phyloP scores from a whole-genome alignment of 345 rosid species.

The Hibiscus tridactylites region DNA sequence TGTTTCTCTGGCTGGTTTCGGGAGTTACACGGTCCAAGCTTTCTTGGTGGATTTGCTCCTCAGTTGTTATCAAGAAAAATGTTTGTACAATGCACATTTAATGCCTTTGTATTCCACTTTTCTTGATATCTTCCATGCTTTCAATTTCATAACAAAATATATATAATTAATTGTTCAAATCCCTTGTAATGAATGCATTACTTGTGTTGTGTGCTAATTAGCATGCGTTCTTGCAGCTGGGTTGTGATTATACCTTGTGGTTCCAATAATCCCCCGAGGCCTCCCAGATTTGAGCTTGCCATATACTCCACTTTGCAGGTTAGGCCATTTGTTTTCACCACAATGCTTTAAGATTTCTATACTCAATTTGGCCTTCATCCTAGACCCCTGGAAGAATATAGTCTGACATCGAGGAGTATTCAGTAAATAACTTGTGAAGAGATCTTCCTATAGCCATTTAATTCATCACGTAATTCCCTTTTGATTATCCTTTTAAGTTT shows the following conservation, averaged over 20 bases:
- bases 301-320: slow-evolving; percentile 40
- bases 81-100: slow-evolving; percentile 19
- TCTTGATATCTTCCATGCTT: background rate
- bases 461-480: background rate
- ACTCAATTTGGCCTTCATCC: background rate
- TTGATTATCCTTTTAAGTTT: background rate
- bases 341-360: background rate
- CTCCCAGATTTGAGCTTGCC: slow-evolving; percentile 41
- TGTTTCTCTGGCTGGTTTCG: slow-evolving; percentile 45
- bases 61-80: slow-evolving; percentile 37
- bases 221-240: slow-evolving; percentile 34
- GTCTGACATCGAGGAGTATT: background rate
- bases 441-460: background rate
- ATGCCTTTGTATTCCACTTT: background rate
- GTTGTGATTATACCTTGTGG: slow-evolving; percentile 40
- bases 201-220: slow-evolving; percentile 6
- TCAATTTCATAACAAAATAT: background rate
- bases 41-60: slow-evolving; percentile 40
- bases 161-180: background rate
- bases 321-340: background rate
- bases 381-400: background rate
- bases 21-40: slow-evolving; percentile 44
- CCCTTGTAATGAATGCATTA: slow-evolving; percentile 6
- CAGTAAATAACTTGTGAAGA: background rate
- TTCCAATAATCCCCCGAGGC: slow-evolving; percentile 27